Evolutionary conservation across 306 rosid genomes (phyloP).

Genomic region (Sesbania bispinosa): DNA sequence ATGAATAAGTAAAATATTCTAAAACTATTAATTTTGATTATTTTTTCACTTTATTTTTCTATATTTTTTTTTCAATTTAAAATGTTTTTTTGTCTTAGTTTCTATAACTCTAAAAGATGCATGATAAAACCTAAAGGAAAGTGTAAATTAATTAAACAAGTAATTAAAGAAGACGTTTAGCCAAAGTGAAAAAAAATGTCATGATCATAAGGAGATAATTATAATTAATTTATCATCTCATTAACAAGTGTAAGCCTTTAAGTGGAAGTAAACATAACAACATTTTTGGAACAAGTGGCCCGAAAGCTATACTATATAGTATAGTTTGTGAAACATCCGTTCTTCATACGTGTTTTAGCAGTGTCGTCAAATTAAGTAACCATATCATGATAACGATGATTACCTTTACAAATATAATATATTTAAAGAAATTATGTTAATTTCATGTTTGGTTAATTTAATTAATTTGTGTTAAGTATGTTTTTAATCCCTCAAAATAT

Average conservation of each 20-base stretch:
- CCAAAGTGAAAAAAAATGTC: not conserved
- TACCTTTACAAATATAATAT: not conserved
- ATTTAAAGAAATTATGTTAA: too few species aligned
- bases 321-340: not conserved
- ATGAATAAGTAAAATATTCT: not conserved
- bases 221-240: not conserved
- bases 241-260: not conserved
- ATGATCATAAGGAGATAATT: not conserved
- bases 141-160: too few species aligned
- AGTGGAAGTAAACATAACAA: not conserved
- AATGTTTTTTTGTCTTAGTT: not conserved
- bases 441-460: too few species aligned
- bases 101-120: not conserved
- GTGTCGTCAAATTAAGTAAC: constrained; percentile 9
- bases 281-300: not conserved
- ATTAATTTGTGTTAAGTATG: too few species aligned
- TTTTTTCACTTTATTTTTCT: not conserved
- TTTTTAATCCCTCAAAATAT: too few species aligned
- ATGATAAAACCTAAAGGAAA: too few species aligned
- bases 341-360: not conserved
- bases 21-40: not conserved
- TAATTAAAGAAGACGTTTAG: too few species aligned
- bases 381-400: not conserved
- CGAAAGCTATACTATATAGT: not conserved
- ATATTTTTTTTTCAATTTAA: not conserved